phyloP scores from a whole-genome alignment of 306 rosid species.

The Acacia acuminata region DNA sequence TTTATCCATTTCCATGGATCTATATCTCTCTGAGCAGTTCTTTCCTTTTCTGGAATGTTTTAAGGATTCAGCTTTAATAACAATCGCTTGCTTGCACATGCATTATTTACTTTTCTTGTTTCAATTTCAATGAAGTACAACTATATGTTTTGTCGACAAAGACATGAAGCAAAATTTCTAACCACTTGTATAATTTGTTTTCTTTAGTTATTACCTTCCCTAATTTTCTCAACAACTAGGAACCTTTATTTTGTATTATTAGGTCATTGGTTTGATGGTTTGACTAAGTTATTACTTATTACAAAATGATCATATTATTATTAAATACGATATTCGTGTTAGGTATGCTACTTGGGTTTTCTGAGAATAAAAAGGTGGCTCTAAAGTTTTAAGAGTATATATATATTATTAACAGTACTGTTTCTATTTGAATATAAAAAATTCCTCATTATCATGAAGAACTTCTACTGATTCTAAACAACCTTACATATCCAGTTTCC shows the following conservation, averaged over 20 bases:
- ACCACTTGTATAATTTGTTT: background rate
- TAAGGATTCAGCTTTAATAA: constrained; percentile 33
- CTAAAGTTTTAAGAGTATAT: constrained; percentile 1
- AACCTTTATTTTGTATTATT: background rate
- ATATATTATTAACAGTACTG: background rate
- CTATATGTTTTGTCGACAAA: constrained; percentile 3
- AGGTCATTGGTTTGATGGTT: constrained; percentile 16
- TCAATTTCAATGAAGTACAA: constrained; percentile 21
- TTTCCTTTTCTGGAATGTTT: constrained; percentile 27
- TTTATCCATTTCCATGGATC: constrained; percentile 32
- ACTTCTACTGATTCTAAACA: background rate
- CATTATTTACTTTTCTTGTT: constrained; percentile 19
- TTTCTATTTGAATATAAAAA: background rate
- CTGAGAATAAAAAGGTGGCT: background rate
- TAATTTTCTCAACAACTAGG: constrained; percentile 10
- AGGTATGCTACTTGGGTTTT: constrained; percentile 11
- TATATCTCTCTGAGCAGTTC: background rate
- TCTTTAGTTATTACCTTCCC: background rate
- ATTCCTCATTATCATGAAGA: background rate
- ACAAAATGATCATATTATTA: background rate
- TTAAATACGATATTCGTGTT: background rate
- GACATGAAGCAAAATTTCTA: constrained; percentile 21
- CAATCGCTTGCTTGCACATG: background rate
- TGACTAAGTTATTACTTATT: constrained; percentile 2
- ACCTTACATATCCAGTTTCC: background rate